Percentiles rank a stretch among this genome's conserved stretches.
Conservation (phyloP, 163 green algal genomes). For the Scenedesmus sp. region DNA sequence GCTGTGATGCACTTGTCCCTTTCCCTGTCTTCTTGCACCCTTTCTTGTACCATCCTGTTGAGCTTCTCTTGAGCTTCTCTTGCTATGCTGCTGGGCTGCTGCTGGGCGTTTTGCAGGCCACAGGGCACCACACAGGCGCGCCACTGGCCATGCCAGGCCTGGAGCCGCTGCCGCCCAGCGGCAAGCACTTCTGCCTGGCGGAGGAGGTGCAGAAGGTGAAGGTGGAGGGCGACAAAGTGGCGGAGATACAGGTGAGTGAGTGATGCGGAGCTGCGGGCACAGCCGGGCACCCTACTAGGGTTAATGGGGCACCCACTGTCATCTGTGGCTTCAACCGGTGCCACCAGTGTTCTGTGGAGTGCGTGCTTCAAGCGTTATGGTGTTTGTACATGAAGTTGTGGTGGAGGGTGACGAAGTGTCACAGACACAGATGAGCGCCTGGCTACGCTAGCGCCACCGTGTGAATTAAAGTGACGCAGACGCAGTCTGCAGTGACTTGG, state of each 20-base stretch:
- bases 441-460: background rate
- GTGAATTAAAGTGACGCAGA: background rate
- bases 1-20: too few species aligned
- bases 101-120: slow-evolving; percentile 45
- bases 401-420: slow-evolving; percentile 31
- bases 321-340: background rate
- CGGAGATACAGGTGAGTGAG: slow-evolving; percentile 40
- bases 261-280: background rate
- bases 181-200: slow-evolving; percentile 58
- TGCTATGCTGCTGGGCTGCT: background rate
- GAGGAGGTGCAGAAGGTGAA: slow-evolving; percentile 59
- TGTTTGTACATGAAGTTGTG: slow-evolving; percentile 52
- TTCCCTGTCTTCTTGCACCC: background rate
- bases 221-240: slow-evolving; percentile 35
- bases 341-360: background rate
- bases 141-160: slow-evolving; percentile 60
- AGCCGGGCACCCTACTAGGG: too few species aligned
- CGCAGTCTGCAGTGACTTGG: too few species aligned
- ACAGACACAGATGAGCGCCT: slow-evolving; percentile 22
- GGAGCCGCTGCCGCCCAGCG: slow-evolving; percentile 52
- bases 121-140: slow-evolving; percentile 65
- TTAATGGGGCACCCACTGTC: background rate
- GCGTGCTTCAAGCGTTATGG: too few species aligned
- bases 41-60: background rate
- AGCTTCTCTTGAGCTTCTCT: background rate